Evolutionary conservation across 371 early-diverging fungal species (phyloP), one percentile per base, ranked within the genome.

Genomic region (Mucor sp.): DNA sequence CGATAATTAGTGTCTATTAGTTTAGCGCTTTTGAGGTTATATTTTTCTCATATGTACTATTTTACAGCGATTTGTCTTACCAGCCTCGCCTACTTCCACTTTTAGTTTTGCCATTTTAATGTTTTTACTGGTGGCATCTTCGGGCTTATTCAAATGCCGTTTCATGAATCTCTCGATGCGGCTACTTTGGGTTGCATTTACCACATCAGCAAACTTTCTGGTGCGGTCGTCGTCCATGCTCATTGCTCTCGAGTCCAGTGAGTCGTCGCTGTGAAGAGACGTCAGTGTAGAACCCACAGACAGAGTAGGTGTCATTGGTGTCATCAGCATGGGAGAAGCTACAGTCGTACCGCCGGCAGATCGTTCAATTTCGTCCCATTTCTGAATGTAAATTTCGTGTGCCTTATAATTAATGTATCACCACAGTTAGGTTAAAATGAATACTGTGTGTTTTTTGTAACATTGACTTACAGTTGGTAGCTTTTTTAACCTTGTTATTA

Each of bases 131-230:
- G 41, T 63, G 12, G 66, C 62, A 28, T 74, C 74, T 62, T 74
- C 70, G 11, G 63, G 63, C 28, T 66, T 67, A 50, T 70, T 70
- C 11, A 68, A 39, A 28, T 68, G 68, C 28, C 50, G 69, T 43
- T 74, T 74, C 69, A 68, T 72, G 39, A 74, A 70, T 63, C 74
- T 60, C 57, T 74, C 74, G 27, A 74, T 70, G 35, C 71, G 57
- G 55, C 68, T 67, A 39, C 66, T 65, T 47, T 74, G 74, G 14
- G 58, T 65, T 14, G 62, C 47, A 58, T 67, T 57, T 14, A 23
- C 33, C 6, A 50, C 35, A 25, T 53, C 41, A 21, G 27, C 21
- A 58, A 39, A 30, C 21, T 28, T 53, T 39, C 21, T 59, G 1
- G 57, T 37, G 35, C 70, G 39, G 27, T 70, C 66, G 14, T 70